Conservation (phyloP, 2,329 filamentous ascomycete species). For the Colletotrichum viniferum region DNA sequence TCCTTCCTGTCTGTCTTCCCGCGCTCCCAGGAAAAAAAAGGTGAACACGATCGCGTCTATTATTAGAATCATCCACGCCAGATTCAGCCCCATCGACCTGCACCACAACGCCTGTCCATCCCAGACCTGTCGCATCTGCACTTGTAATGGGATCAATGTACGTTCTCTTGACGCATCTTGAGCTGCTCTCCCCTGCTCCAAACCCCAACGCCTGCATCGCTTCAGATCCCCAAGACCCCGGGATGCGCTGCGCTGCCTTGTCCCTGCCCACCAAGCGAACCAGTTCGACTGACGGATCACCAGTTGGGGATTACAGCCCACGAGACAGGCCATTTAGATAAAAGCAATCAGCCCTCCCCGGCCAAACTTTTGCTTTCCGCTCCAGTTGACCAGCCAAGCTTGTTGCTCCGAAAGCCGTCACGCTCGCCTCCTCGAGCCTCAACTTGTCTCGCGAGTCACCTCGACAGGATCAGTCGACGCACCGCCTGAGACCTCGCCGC, state of each 20-base stretch:
- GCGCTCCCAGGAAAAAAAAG: constrained; percentile 23
- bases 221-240: constrained; percentile 4
- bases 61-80: constrained; percentile 57
- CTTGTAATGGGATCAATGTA: constrained; percentile 25
- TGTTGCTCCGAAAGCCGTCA: neutral
- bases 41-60: constrained; percentile 53
- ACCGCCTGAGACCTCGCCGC: constrained; percentile 15
- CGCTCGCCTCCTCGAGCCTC: constrained; percentile 10
- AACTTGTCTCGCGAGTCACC: constrained; percentile 2
- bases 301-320: constrained; percentile 6
- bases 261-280: neutral
- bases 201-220: neutral
- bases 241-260: constrained; percentile 10
- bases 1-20: constrained; percentile 27
- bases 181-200: constrained; percentile 14
- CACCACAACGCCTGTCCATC: constrained; percentile 36
- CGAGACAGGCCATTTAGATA: constrained; percentile 18
- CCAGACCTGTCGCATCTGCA: constrained; percentile 22
- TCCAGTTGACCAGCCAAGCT: constrained; percentile 12
- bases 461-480: constrained; percentile 1
- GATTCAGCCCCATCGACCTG: constrained; percentile 53
- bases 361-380: constrained; percentile 9
- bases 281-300: constrained; percentile 15
- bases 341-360: constrained; percentile 16
- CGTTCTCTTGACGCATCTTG: constrained; percentile 17